These are phyloP conservation scores for Quercus engelmannii DNA, from an alignment of 306 rosid genomes.

Conservation along the genomic window DNA sequence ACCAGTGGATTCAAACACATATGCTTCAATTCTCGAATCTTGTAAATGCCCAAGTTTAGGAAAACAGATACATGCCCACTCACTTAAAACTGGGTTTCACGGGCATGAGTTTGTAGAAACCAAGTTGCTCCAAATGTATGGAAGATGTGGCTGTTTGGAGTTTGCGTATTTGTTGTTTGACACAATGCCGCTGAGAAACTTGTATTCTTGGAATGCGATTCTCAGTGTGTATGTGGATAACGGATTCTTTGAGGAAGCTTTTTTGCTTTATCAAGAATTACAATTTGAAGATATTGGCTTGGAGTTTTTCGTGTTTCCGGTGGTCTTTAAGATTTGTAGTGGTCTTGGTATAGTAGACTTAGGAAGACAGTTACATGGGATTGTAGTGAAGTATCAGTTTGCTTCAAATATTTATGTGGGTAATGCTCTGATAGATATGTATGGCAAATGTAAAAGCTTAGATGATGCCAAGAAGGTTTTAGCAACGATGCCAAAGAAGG, in stretches of 20 bases:
- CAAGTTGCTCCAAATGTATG: constrained; percentile 52
- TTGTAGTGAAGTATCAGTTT: constrained; percentile 29
- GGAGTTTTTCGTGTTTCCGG: constrained; percentile 43
- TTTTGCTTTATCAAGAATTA: constrained; percentile 18
- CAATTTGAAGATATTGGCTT: constrained; percentile 17
- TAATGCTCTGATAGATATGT: constrained; percentile 54
- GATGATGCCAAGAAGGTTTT: constrained; percentile 43
- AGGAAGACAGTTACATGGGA: constrained; percentile 46
- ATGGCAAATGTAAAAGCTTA: constrained; percentile 54
- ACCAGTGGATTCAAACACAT: constrained; percentile 32
- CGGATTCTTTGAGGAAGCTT: constrained; percentile 34
- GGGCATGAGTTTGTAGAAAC: constrained; percentile 38
- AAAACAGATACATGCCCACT: constrained; percentile 45
- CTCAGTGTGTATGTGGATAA: constrained; percentile 28
- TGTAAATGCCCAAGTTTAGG: constrained; percentile 35
- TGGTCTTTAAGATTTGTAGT: constrained; percentile 41
- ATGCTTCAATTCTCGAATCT: constrained; percentile 37
- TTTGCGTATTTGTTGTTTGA: constrained; percentile 36
- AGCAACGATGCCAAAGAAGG: constrained; percentile 31
- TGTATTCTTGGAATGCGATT: constrained; percentile 47
- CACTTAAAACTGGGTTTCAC: constrained; percentile 33
- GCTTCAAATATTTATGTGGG: constrained; percentile 36
- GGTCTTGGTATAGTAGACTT: constrained; percentile 31
- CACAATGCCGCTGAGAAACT: constrained; percentile 39
- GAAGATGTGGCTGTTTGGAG: constrained; percentile 20